These are phyloP conservation scores for Agroathelia rolfsii DNA, from an alignment of 1,284 basidiomycete genomes.

Conservation along the genomic window DNA sequence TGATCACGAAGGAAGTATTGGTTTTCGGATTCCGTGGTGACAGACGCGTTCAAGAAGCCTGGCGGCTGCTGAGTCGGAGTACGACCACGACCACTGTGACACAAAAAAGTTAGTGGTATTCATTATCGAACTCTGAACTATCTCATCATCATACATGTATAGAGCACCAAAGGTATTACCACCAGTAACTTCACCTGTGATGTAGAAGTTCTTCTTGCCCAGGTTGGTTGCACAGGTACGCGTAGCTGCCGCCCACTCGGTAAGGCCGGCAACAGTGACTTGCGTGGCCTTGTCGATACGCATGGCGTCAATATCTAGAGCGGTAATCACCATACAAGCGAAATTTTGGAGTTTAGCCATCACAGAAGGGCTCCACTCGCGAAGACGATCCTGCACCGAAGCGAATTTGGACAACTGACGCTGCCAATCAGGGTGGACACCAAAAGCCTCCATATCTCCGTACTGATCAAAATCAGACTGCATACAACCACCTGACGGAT, in stretches of 20 bases:
- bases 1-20: conserved; percentile 74
- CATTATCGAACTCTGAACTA: neutral
- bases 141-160: conserved; percentile 52
- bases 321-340: conserved; percentile 75
- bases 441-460: conserved; percentile 92
- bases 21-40: conserved; percentile 45
- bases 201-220: conserved; percentile 81
- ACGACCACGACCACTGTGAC: conserved; percentile 70
- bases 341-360: conserved; percentile 70
- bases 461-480: conserved; percentile 85
- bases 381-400: conserved; percentile 86
- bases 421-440: conserved; percentile 89
- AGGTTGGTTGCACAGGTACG: conserved; percentile 61
- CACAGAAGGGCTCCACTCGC: conserved; percentile 77
- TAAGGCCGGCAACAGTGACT: conserved; percentile 73
- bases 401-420: conserved; percentile 91
- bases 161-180: conserved; percentile 83
- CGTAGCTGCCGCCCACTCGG: conserved; percentile 65
- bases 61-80: conserved; percentile 59
- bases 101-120: conserved; percentile 7
- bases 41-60: conserved; percentile 58
- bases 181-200: conserved; percentile 89
- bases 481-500: conserved; percentile 65
- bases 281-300: conserved; percentile 93
- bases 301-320: conserved; percentile 84